These are phyloP conservation scores for Coemansia nantahalensis DNA, from an alignment of 192 early-diverging fungal genomes.

Conservation along the genomic window DNA sequence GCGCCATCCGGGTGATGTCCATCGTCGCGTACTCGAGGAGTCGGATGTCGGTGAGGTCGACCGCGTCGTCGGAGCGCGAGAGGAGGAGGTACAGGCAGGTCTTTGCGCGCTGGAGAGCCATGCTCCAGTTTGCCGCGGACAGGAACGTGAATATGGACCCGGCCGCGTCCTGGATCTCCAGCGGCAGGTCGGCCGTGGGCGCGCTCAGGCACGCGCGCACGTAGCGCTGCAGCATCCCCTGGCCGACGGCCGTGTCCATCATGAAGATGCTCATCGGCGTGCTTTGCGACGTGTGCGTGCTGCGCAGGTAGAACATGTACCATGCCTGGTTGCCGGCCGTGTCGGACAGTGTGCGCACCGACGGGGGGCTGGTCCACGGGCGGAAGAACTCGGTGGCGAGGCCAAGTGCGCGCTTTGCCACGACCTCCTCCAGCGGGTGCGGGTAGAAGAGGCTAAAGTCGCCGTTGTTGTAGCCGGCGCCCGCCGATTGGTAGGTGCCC, in stretches of 20 bases:
- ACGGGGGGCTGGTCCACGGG: constrained; percentile 33
- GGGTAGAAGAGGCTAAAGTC: constrained; percentile 45
- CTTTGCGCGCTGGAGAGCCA: constrained; percentile 71
- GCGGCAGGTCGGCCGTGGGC: constrained; percentile 32
- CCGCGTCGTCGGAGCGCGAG: constrained; percentile 64
- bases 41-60: constrained; percentile 77
- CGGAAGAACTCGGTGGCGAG: constrained; percentile 50
- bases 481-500: constrained; percentile 13
- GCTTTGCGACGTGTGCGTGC: constrained; percentile 49
- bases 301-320: constrained; percentile 38
- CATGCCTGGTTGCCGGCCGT: constrained; percentile 44
- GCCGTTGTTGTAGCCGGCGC: constrained; percentile 36
- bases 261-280: constrained; percentile 26
- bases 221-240: constrained; percentile 39
- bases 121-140: constrained; percentile 85
- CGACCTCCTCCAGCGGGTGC: constrained; percentile 42
- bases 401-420: constrained; percentile 52
- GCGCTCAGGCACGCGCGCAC: constrained; percentile 57
- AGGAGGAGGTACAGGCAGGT: constrained; percentile 62
- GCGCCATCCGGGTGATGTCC: constrained; percentile 68
- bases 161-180: constrained; percentile 80
- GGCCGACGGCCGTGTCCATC: constrained; percentile 33
- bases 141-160: constrained; percentile 82
- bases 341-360: constrained; percentile 42
- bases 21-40: constrained; percentile 83